Conservation (phyloP, 2,329 filamentous ascomycete genomes). For the Metarhizium sp. region DNA sequence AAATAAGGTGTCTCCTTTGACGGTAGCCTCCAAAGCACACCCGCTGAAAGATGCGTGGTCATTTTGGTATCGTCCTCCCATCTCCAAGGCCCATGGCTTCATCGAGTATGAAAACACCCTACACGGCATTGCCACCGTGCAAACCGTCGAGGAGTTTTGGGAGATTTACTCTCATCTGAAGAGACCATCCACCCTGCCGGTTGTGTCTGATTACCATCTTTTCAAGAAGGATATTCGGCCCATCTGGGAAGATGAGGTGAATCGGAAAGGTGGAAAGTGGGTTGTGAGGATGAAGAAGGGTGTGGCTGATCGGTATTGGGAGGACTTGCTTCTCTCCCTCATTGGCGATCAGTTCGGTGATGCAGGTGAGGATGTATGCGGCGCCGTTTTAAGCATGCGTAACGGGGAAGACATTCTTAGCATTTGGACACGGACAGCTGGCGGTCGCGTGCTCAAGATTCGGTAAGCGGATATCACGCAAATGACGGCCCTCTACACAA, state of each 20-base stretch:
- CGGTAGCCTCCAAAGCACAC: slow-evolving; percentile 32
- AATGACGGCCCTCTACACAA: background rate
- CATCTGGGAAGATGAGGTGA: slow-evolving; percentile 97
- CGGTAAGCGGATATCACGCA: slow-evolving; percentile 46
- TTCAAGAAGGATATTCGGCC: slow-evolving; percentile 95
- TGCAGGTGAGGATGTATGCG: slow-evolving; percentile 88
- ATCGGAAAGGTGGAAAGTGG: slow-evolving; percentile 95
- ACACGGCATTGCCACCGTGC: slow-evolving; percentile 72
- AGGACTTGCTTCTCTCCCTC: slow-evolving; percentile 82
- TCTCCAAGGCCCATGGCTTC: slow-evolving; percentile 81
- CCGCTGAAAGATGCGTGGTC: slow-evolving; percentile 82
- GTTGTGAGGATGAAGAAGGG: slow-evolving; percentile 95
- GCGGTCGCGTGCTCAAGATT: slow-evolving; percentile 90
- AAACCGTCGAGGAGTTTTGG: slow-evolving; percentile 86
- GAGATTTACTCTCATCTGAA: slow-evolving; percentile 81
- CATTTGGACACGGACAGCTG: slow-evolving; percentile 93
- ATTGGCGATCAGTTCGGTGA: slow-evolving; percentile 92
- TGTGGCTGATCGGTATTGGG: slow-evolving; percentile 93
- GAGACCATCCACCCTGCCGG: slow-evolving; percentile 75
- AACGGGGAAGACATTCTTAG: slow-evolving; percentile 96
- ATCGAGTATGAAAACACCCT: slow-evolving; percentile 96
- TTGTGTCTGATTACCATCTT: slow-evolving; percentile 95
- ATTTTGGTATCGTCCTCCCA: slow-evolving; percentile 94
- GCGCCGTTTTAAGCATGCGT: slow-evolving; percentile 85
- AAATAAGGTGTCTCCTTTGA: slow-evolving; percentile 21